These are phyloP conservation scores for Pestalotiopsis sp. DNA, from an alignment of 2,329 filamentous ascomycete genomes.

Conservation along the genomic window DNA sequence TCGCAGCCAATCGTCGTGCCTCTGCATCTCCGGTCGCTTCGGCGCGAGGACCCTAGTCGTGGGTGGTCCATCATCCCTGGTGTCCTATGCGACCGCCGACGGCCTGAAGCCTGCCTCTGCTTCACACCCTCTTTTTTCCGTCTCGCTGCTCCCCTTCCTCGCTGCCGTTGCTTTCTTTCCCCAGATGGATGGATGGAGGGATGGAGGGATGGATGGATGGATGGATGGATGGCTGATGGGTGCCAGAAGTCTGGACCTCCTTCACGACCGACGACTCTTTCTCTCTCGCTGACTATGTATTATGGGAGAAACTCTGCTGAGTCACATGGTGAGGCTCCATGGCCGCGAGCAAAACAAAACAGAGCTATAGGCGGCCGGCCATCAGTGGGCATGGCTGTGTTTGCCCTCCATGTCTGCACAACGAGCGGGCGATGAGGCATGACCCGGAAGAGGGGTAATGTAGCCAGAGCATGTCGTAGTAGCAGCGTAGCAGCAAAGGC, in stretches of 20 bases:
- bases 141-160: slow-evolving; percentile 13
- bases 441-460: background rate
- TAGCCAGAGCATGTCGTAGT: background rate
- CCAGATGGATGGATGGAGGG: slow-evolving; percentile 18
- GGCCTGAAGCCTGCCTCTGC: slow-evolving; percentile 11
- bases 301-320: slow-evolving; percentile 27
- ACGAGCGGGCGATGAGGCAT: background rate
- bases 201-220: no score
- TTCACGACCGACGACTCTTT: slow-evolving; percentile 17
- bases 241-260: slow-evolving; percentile 26
- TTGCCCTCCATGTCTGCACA: background rate
- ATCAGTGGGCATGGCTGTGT: background rate
- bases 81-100: slow-evolving; percentile 16
- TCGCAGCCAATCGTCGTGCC: slow-evolving; percentile 17
- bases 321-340: slow-evolving; percentile 34
- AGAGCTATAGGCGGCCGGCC: background rate
- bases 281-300: slow-evolving; percentile 19
- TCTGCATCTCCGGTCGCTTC: slow-evolving; percentile 15
- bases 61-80: slow-evolving; percentile 14
- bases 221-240: no score
- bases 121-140: slow-evolving; percentile 36
- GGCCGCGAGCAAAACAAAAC: background rate
- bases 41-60: slow-evolving; percentile 12
- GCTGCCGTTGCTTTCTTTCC: slow-evolving; percentile 25
- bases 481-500: background rate